A percentile compares a stretch with the other conserved stretches of the same genome.
Conservation (phyloP, 257 asterid genomes). For the Echium plantagineum region DNA sequence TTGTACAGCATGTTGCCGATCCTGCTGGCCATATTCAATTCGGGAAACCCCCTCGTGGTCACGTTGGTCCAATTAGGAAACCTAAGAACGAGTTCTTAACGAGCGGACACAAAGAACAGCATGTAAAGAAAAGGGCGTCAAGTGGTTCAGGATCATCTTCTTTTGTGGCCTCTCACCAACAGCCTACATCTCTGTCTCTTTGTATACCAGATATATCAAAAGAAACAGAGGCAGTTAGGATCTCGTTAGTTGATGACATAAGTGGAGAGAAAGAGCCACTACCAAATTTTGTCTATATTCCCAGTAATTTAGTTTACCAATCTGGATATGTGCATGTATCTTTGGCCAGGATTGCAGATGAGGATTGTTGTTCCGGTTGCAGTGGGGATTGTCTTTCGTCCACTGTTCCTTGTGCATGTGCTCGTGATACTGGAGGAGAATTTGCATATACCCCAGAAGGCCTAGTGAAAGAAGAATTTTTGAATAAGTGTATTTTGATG, state of each 20-base stretch:
- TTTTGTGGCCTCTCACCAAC: constrained; percentile 2
- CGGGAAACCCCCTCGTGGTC: too few species aligned
- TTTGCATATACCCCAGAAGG: constrained; percentile 63
- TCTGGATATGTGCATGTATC: constrained; percentile 45
- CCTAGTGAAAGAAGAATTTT: constrained; percentile 35
- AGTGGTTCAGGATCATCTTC: constrained; percentile 18
- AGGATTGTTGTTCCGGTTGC: constrained; percentile 56
- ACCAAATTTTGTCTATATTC: constrained; percentile 37
- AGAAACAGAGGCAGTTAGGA: constrained; percentile 40
- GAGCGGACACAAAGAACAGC: constrained; percentile 6
- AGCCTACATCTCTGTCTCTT: constrained; percentile 3
- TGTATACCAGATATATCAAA: constrained; percentile 36
- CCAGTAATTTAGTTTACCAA: constrained; percentile 34
- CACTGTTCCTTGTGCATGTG: constrained; percentile 64
- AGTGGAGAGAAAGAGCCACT: constrained; percentile 25
- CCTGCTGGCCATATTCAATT: too few species aligned
- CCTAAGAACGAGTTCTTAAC: neutral
- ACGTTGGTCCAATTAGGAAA: too few species aligned
- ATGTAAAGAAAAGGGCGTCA: constrained; percentile 9
- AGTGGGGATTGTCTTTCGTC: constrained; percentile 50
- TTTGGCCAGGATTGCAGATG: constrained; percentile 60
- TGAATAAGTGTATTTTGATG: constrained; percentile 35
- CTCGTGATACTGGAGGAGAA: constrained; percentile 71
- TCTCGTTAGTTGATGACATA: constrained; percentile 42
- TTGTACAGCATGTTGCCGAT: too few species aligned